Base-by-base conservation (phyloP, 306 rosid genomes). In the Lathyrus oleraceus region DNA sequence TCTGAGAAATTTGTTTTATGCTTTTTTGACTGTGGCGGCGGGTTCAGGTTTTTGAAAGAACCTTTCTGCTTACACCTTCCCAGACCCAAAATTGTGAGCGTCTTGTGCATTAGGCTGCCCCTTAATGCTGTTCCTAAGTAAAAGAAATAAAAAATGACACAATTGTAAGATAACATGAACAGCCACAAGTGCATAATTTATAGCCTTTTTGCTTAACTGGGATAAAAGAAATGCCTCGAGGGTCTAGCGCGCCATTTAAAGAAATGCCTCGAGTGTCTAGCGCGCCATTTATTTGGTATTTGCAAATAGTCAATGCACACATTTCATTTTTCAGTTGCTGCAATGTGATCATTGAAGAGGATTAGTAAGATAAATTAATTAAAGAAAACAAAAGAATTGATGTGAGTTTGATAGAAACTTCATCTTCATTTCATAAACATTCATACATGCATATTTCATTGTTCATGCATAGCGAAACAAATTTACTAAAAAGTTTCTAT, bases 251-350 rank as follows among this genome's bases (percentile, higher is more conserved):
- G n/a, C n/a, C n/a, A n/a, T n/a, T n/a, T 95, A 65, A 95, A 95
- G 89, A 85, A 85, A 72, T 87, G 99, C 70, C 92, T 95, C 73
- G 99, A 89, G 96, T 97, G 99, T 73, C 85, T 95, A 81, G 99
- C 97, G 30, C 70, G 85, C 59, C 91, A 86, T 78, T 75, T 91
- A 81, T 95, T 95, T 91, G 99, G 99, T 95, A 91, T 71, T 56
- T 70, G 65, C 52, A 43, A 44, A 15, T 45, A 61, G 48, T 63
- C 39, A 61, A 49, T 58, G 8, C 19, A 25, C 48, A 14, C 40
- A 67, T 69, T 53, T 65, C 65, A 48, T 44, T 43, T 51, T 42
- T 66, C 40, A 48, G 48, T 61, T 79, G 36, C 76, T 73, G 65
- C 62, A 63, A 23, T 78, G 35, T 32, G 44, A 62, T 64, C 21